Evolutionary conservation across 176 grass and related monocot species (phyloP).

Genomic region (Bonia amplexicaulis): DNA sequence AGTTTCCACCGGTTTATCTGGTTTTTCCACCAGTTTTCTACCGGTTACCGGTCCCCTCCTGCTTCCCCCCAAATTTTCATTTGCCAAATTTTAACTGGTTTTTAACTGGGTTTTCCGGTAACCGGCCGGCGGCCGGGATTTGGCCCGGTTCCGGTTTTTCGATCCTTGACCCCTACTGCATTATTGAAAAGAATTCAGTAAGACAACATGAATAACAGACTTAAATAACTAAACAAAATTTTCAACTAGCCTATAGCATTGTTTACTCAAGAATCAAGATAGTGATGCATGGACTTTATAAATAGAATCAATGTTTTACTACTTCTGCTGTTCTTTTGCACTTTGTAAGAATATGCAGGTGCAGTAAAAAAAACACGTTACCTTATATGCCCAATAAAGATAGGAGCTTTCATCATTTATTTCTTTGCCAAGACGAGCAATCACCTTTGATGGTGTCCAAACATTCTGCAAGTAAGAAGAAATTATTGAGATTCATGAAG

Average conservation of each 20-base stretch:
- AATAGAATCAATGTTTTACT: not conserved
- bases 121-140: no score
- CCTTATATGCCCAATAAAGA: slow-evolving; percentile 93
- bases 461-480: slow-evolving; percentile 55
- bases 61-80: no score
- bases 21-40: no score
- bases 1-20: no score
- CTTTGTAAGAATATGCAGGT: not conserved
- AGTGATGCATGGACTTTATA: not conserved
- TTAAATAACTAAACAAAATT: not conserved
- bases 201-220: not conserved
- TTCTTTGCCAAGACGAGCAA: slow-evolving; percentile 88
- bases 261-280: not conserved
- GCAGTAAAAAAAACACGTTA: slow-evolving; percentile 18
- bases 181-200: not conserved
- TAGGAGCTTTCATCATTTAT: slow-evolving; percentile 84
- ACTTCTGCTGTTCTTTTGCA: not conserved
- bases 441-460: slow-evolving; percentile 93
- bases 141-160: no score
- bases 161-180: no score
- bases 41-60: no score
- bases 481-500: not conserved
- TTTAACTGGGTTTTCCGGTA: no score
- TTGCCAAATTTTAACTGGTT: no score
- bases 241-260: not conserved